phyloP scores from a whole-genome alignment of 1,284 basidiomycete species.

The Somion occarium region DNA sequence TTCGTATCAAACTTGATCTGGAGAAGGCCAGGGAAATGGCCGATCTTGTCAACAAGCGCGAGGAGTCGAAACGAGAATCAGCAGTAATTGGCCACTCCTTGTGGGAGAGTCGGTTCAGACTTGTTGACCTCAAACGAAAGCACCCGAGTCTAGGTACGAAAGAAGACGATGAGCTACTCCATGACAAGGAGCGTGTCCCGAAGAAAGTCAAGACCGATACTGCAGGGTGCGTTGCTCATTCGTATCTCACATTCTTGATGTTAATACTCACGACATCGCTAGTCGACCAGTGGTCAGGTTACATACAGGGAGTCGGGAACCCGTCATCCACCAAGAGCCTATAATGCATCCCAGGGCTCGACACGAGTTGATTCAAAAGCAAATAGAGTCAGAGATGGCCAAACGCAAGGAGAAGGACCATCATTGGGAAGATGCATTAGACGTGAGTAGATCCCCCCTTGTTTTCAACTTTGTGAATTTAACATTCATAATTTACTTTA shows the following conservation, averaged over 20 bases:
- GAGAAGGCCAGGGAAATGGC: constrained; percentile 71
- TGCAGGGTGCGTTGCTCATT: constrained; percentile 36
- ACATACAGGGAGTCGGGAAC: constrained; percentile 37
- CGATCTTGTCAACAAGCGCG: constrained; percentile 64
- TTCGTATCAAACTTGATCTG: constrained; percentile 78
- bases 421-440: constrained; percentile 83
- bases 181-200: constrained; percentile 67
- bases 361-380: constrained; percentile 51
- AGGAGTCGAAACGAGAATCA: constrained; percentile 68
- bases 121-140: constrained; percentile 80
- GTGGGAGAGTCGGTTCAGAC: constrained; percentile 75
- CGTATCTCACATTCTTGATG: constrained; percentile 7
- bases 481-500: constrained; percentile 28
- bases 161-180: constrained; percentile 78
- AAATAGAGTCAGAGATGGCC: constrained; percentile 65
- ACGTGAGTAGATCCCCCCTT: constrained; percentile 42
- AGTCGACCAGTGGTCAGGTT: constrained; percentile 52
- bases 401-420: constrained; percentile 73
- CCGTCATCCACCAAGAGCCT: constrained; percentile 41
- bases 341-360: constrained; percentile 65
- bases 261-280: constrained; percentile 13
- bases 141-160: constrained; percentile 65
- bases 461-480: constrained; percentile 5
- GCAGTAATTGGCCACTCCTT: constrained; percentile 58
- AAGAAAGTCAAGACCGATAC: constrained; percentile 49